Evolutionary conservation across 257 asterid species (phyloP).

Genomic region (Haberlea rhodopensis): DNA sequence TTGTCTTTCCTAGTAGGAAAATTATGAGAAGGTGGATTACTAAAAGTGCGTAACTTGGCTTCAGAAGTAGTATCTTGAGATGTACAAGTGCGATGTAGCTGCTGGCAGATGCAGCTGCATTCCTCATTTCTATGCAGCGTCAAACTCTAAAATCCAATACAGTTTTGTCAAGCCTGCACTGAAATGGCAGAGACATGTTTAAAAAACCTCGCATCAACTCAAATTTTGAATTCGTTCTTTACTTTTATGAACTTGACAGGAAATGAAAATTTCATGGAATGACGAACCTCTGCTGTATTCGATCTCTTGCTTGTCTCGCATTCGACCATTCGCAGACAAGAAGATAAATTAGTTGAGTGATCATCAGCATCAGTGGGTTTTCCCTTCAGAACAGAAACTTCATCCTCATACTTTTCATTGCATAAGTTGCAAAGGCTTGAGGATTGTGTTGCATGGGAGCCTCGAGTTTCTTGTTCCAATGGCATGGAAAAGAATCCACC

Average conservation of each 20-base stretch:
- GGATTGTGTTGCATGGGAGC: slow-evolving; percentile 38
- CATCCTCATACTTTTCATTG: slow-evolving; percentile 70
- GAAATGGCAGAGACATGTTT: slow-evolving; percentile 57
- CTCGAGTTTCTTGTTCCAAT: slow-evolving; percentile 49
- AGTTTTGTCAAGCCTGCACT: slow-evolving; percentile 77
- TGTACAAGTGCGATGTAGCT: slow-evolving; percentile 53
- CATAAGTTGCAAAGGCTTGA: slow-evolving; percentile 57
- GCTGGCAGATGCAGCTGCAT: slow-evolving; percentile 83
- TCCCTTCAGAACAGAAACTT: slow-evolving; percentile 57
- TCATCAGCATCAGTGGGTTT: slow-evolving; percentile 43
- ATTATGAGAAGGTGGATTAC: slow-evolving; percentile 29
- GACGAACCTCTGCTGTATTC: slow-evolving; percentile 57
- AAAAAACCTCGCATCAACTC: slow-evolving; percentile 27
- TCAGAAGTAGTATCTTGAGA: slow-evolving; percentile 37
- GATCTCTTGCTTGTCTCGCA: slow-evolving; percentile 51
- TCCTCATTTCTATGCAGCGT: slow-evolving; percentile 63
- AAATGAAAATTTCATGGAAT: slow-evolving; percentile 34
- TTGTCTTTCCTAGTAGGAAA: slow-evolving; percentile 31
- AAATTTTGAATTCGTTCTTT: slow-evolving; percentile 6
- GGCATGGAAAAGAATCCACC: slow-evolving; percentile 89
- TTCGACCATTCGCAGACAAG: slow-evolving; percentile 66
- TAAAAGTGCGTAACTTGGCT: slow-evolving; percentile 33
- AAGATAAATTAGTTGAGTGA: slow-evolving; percentile 43
- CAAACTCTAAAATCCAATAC: slow-evolving; percentile 51
- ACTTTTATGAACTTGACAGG: slow-evolving; percentile 14